Base-by-base conservation (phyloP, 176 grass and related monocot genomes). In the Typha latifolia region DNA sequence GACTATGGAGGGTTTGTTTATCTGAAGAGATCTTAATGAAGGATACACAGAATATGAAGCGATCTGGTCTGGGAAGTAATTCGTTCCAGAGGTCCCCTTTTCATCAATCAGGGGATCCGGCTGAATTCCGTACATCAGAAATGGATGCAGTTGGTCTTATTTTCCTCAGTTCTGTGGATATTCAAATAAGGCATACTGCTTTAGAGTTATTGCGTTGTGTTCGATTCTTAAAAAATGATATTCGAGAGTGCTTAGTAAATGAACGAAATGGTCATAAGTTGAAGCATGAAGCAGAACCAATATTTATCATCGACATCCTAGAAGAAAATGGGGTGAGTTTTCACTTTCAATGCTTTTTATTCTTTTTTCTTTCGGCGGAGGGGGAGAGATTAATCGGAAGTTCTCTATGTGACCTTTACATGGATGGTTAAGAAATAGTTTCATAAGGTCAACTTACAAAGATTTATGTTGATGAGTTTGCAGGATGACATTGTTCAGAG, bases 401-500 rank as follows among this genome's bases (percentile, higher is more conserved):
- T 43, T 43, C 6, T 43, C 37, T 43, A 43, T 43, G 37, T 43
- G 37, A 43, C 37, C 37, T 43, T 43, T 43, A 43, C 37, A 43
- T 43, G 37, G 37, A 43, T 43, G 37, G 10, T 43, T 43, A 10
- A 43, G 27, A 43, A 43, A 9, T 43, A 43, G 37, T 43, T 43
- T 8, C 37, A 43, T 43, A 43, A 43, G 5, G 37, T 43, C 37
- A 43, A 43, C 9, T 43, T 43, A 43, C 37, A 9, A 43, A 43
- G 37, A 43, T 43, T 10, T 59, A 16, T 59, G 20, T 67, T 56
- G 53, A 48, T 72, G 61, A 66, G 67, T 85, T 82, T 63, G 19
- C 83, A 97, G 93, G 93, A 97, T 73, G 93, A 97, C 73, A 87
- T 97, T 87, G 83, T 97, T 74, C 85, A 89, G 80, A 97, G 89